Percentiles rank a stretch among this genome's conserved stretches.
These are phyloP conservation scores for Candida methanosorbosa DNA, from an alignment of 805 yeast species.

Conservation along the genomic window DNA sequence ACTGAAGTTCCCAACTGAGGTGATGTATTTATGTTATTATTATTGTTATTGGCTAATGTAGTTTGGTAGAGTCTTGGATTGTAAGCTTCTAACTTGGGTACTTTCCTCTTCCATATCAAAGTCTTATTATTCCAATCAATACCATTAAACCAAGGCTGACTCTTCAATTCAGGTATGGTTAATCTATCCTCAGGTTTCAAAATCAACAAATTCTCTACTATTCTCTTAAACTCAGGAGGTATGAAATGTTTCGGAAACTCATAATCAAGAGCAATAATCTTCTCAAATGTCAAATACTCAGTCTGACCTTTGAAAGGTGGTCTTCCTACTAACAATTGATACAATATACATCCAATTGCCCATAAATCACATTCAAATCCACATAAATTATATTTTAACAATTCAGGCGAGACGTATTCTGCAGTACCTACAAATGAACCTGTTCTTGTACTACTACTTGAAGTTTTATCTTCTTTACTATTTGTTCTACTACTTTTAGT, in stretches of 20 bases:
- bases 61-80: slow-evolving; percentile 29
- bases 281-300: slow-evolving; percentile 81
- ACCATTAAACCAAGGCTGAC: slow-evolving; percentile 62
- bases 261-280: slow-evolving; percentile 72
- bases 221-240: slow-evolving; percentile 53
- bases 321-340: slow-evolving; percentile 70
- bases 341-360: slow-evolving; percentile 89
- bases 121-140: slow-evolving; percentile 61
- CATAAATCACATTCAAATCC: slow-evolving; percentile 84
- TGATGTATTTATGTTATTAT: slow-evolving; percentile 22
- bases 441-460: slow-evolving; percentile 28
- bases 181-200: slow-evolving; percentile 65
- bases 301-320: slow-evolving; percentile 89
- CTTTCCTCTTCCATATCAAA: slow-evolving; percentile 57
- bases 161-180: slow-evolving; percentile 46
- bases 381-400: slow-evolving; percentile 67
- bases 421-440: slow-evolving; percentile 97
- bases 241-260: slow-evolving; percentile 52
- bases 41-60: slow-evolving; percentile 1
- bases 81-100: slow-evolving; percentile 66
- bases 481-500: not conserved
- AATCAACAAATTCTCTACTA: slow-evolving; percentile 58
- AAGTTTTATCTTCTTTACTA: slow-evolving; percentile 1
- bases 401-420: slow-evolving; percentile 91
- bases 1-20: slow-evolving; percentile 12